phyloP scores from a whole-genome alignment of 139 green algal species.

The Volvox africanus region DNA sequence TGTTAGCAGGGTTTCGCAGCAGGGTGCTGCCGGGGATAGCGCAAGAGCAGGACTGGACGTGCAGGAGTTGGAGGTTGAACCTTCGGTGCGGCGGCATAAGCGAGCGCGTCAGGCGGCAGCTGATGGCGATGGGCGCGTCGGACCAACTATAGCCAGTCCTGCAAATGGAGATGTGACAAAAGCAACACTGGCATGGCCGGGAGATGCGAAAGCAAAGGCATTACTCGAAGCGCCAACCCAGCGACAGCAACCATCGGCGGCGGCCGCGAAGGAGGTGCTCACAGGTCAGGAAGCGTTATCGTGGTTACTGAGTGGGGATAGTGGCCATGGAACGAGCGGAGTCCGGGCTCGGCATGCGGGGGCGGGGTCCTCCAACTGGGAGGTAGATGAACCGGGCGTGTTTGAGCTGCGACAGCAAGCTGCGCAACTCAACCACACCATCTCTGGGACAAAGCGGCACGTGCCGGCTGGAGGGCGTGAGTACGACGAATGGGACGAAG shows the following conservation, averaged over 20 bases:
- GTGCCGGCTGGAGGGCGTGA: constrained; percentile 9
- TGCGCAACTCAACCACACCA: background rate
- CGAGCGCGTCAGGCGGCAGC: background rate
- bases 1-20: no score
- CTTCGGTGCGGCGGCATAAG: background rate
- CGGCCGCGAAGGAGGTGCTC: background rate
- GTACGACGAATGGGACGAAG: constrained; percentile 73
- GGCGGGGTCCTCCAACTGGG: background rate
- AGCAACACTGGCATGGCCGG: no score
- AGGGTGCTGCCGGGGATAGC: no score
- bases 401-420: constrained; percentile 5
- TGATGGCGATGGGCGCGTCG: no score
- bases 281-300: background rate
- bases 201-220: no score
- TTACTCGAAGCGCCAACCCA: background rate
- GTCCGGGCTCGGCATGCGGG: no score
- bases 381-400: constrained; percentile 7
- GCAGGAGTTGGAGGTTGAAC: no score
- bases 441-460: background rate
- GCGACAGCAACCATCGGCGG: background rate
- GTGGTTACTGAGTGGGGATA: background rate
- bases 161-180: no score
- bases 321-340: background rate
- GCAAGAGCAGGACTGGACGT: no score
- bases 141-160: no score